phyloP scores from a whole-genome alignment of 2,329 filamentous ascomycete species.

The Pochonia chlamydosporia region DNA sequence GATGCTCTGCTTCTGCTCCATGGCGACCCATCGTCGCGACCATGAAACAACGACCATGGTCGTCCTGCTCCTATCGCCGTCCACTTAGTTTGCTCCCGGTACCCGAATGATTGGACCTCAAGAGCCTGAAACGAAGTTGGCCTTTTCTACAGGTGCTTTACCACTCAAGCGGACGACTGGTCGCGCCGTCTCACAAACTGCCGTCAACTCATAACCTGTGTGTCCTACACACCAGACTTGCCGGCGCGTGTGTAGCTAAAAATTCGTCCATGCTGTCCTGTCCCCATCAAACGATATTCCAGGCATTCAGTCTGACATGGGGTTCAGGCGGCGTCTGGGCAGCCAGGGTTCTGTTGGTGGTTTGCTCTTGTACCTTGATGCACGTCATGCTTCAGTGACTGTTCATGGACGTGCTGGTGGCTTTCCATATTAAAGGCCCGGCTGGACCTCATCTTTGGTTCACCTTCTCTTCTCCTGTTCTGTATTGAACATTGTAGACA shows the following conservation, averaged over 20 bases:
- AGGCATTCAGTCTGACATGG: not conserved
- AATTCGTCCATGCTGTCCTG: not conserved
- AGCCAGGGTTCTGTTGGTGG: not conserved
- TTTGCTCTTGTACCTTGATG: constrained; percentile 2
- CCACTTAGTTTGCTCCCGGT: not conserved
- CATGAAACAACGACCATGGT: constrained; percentile 5
- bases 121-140: not conserved
- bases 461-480: not conserved
- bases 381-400: not conserved
- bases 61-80: not conserved
- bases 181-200: too few relatives aligned
- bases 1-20: not conserved
- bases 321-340: too few relatives aligned
- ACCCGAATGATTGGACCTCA: not conserved
- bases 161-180: too few relatives aligned
- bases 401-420: constrained; percentile 1
- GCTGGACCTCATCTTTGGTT: not conserved
- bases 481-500: constrained; percentile 4
- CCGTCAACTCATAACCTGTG: not conserved
- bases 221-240: not conserved
- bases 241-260: not conserved
- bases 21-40: not conserved
- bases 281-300: not conserved
- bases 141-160: too few relatives aligned
- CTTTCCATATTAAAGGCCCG: constrained; percentile 1